Conservation (phyloP, 1,284 basidiomycete species). For the Microbotryum saponariae region DNA sequence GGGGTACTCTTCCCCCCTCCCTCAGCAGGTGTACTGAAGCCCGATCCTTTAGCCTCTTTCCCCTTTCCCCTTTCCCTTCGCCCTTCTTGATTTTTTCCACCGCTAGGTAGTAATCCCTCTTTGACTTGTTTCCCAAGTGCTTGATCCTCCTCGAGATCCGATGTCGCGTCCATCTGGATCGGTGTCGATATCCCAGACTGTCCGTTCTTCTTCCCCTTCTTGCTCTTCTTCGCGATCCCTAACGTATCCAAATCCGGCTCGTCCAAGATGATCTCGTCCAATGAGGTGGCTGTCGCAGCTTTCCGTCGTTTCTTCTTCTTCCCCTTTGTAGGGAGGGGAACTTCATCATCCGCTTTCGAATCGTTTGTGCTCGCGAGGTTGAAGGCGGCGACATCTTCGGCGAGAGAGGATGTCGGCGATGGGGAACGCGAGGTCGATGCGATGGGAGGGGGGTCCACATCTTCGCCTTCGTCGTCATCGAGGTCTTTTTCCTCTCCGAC, state of each 20-base stretch:
- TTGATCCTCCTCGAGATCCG: too few relatives aligned
- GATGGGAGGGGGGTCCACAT: not conserved
- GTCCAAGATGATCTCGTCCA: slow-evolving; percentile 15
- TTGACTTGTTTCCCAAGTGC: too few relatives aligned
- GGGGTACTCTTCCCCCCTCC: too few relatives aligned
- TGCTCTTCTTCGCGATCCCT: slow-evolving; percentile 24
- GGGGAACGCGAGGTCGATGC: slow-evolving; percentile 17
- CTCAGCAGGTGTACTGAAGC: too few relatives aligned
- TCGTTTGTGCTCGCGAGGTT: slow-evolving; percentile 9
- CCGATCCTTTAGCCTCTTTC: too few relatives aligned
- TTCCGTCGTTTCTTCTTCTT: not conserved
- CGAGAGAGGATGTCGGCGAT: slow-evolving; percentile 12
- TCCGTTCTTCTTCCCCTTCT: slow-evolving; percentile 10
- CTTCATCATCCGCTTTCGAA: slow-evolving; percentile 34
- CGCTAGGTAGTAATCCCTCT: too few relatives aligned
- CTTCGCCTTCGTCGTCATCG: slow-evolving; percentile 10
- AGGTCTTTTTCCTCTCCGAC: slow-evolving; percentile 32
- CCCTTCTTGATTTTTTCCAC: too few relatives aligned
- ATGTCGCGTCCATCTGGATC: not conserved
- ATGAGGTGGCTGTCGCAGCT: not conserved
- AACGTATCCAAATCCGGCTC: slow-evolving; percentile 35
- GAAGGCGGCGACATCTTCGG: slow-evolving; percentile 14
- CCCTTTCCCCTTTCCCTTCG: too few relatives aligned
- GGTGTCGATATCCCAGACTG: not conserved
- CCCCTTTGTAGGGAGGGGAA: not conserved